phyloP scores from a whole-genome alignment of 176 grass and related monocot genomes.

The Bothriochloa decipiens region DNA sequence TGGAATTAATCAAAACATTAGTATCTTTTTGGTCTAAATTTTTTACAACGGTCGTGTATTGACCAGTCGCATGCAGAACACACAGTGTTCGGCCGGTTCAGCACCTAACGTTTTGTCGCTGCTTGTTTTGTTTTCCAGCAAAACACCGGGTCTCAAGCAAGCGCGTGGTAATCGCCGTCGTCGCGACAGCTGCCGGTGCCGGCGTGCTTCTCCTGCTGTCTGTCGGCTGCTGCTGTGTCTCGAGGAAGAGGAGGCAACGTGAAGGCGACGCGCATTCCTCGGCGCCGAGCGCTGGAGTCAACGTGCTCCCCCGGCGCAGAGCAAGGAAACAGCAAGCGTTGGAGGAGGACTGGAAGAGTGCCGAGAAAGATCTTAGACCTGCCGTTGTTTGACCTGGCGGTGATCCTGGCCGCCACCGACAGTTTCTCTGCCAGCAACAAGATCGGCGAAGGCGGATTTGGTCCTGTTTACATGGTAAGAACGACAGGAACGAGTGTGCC shows the following conservation, averaged over 20 bases:
- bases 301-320: constrained; percentile 27
- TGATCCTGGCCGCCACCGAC: constrained; percentile 27
- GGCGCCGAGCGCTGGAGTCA: not conserved
- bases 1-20: not conserved
- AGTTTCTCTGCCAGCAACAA: constrained; percentile 38
- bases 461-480: constrained; percentile 55
- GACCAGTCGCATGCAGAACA: not conserved
- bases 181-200: not conserved
- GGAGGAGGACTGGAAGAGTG: not conserved
- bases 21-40: not conserved
- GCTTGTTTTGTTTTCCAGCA: constrained; percentile 16
- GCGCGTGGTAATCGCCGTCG: constrained; percentile 4
- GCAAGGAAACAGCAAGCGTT: not conserved
- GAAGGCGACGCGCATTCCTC: not conserved
- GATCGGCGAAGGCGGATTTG: constrained; percentile 63
- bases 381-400: constrained; percentile 38
- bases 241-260: constrained; percentile 15
- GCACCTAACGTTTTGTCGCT: not conserved
- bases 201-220: constrained; percentile 23
- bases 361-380: constrained; percentile 42
- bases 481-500: not conserved
- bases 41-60: not conserved
- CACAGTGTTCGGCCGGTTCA: not conserved
- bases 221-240: constrained; percentile 10
- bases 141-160: not conserved